Percentiles rank a stretch among this genome's conserved stretches.
These are phyloP conservation scores for Ambrosia artemisiifolia DNA, from an alignment of 129 eudicot species.

Conservation along the genomic window DNA sequence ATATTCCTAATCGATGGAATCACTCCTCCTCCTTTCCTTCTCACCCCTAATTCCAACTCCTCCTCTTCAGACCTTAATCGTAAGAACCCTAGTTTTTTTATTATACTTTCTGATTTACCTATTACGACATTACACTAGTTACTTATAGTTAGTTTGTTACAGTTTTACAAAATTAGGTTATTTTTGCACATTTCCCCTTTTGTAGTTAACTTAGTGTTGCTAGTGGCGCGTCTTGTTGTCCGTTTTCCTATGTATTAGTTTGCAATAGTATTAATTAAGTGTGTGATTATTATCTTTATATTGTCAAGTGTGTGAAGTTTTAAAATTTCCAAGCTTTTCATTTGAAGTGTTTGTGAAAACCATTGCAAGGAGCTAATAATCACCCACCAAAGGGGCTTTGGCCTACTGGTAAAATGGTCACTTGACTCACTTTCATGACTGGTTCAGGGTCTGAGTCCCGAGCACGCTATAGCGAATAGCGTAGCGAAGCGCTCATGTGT, in stretches of 20 bases:
- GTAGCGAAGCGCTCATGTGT: no score
- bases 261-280: no score
- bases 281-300: neutral
- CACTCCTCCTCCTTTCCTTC: conserved; percentile 75
- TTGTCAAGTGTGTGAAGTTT: neutral
- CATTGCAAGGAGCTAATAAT: neutral
- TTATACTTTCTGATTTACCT: neutral
- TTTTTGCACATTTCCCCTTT: neutral
- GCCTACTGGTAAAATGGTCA: no score
- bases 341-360: conserved; percentile 13
- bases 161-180: conserved; percentile 14
- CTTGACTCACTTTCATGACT: no score
- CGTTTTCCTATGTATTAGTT: no score
- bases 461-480: no score
- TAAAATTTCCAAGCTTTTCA: conserved; percentile 3
- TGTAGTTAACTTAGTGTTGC: no score
- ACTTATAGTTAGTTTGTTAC: neutral
- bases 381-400: no score
- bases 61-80: conserved; percentile 37
- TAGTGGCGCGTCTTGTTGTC: no score
- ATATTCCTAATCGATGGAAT: conserved; percentile 60
- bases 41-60: conserved; percentile 35
- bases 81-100: neutral
- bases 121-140: neutral
- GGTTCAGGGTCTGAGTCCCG: no score